Evolutionary conservation across 805 yeast species (phyloP).

Genomic region (Vanderwaltozyma yarrowii): DNA sequence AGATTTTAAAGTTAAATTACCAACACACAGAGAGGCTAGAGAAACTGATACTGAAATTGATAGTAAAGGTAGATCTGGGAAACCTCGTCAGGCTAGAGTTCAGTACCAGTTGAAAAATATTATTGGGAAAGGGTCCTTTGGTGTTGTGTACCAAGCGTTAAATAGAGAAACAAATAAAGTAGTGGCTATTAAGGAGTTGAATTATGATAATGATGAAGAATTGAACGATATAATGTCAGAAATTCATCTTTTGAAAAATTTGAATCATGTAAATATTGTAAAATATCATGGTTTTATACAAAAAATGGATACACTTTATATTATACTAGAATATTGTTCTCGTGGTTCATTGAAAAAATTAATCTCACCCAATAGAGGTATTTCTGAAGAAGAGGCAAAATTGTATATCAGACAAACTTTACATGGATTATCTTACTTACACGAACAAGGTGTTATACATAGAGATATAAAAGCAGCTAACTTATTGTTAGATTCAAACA

Average conservation of each 20-base stretch:
- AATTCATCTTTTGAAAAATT: conserved; percentile 61
- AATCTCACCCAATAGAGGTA: conserved; percentile 22
- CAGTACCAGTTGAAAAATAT: conserved; percentile 45
- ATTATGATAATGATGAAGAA: conserved; percentile 63
- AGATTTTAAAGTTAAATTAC: no score
- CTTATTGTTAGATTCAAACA: conserved; percentile 55
- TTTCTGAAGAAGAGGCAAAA: conserved; percentile 54
- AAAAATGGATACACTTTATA: conserved; percentile 59
- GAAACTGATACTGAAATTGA: no score
- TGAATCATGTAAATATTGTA: conserved; percentile 84
- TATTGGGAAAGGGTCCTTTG: conserved; percentile 88
- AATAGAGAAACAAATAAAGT: conserved; percentile 54
- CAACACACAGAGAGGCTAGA: background rate
- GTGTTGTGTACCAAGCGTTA: conserved; percentile 70
- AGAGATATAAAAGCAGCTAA: conserved; percentile 94
- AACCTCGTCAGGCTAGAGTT: conserved; percentile 17
- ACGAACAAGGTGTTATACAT: conserved; percentile 74
- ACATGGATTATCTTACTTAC: conserved; percentile 59
- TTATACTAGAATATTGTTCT: conserved; percentile 64
- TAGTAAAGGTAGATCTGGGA: no score
- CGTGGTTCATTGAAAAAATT: conserved; percentile 51
- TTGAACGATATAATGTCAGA: conserved; percentile 50
- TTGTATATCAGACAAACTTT: conserved; percentile 61
- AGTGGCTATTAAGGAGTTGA: conserved; percentile 73
- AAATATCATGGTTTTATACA: conserved; percentile 83